phyloP scores from a whole-genome alignment of 805 yeast genomes.

The Saturnispora kantuleensis region DNA sequence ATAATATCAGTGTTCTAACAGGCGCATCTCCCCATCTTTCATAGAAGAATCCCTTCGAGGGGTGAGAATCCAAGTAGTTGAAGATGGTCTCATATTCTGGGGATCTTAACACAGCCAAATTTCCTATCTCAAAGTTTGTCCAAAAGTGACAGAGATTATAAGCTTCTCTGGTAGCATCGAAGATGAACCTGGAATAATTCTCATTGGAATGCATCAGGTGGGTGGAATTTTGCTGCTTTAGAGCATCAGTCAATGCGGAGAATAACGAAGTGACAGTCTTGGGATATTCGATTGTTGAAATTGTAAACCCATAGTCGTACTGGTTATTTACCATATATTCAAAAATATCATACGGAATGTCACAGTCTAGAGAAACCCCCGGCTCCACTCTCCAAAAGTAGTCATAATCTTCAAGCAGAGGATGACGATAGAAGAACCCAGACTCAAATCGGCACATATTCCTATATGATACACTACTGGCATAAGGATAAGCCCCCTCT shows the following conservation, averaged over 20 bases:
- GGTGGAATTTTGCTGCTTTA: conserved; percentile 29
- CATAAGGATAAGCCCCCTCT: conserved; percentile 44
- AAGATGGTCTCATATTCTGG: conserved; percentile 57
- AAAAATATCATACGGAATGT: conserved; percentile 65
- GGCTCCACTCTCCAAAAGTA: conserved; percentile 95
- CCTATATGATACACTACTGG: conserved; percentile 53
- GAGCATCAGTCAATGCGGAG: conserved; percentile 26
- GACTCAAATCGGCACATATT: conserved; percentile 88
- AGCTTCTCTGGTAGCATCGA: conserved; percentile 46
- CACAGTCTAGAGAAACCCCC: conserved; percentile 65
- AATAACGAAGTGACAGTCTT: conserved; percentile 53
- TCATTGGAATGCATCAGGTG: conserved; percentile 29
- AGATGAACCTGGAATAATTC: conserved; percentile 49
- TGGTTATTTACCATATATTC: conserved; percentile 59
- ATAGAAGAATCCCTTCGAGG: conserved; percentile 69
- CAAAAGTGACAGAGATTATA: conserved; percentile 81
- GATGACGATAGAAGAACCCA: conserved; percentile 74
- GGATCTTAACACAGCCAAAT: conserved; percentile 61
- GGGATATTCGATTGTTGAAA: conserved; percentile 60
- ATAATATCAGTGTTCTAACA: conserved; percentile 59
- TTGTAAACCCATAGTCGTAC: conserved; percentile 65
- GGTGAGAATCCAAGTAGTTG: conserved; percentile 53
- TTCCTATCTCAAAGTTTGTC: conserved; percentile 81
- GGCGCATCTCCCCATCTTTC: conserved; percentile 95
- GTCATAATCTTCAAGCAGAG: conserved; percentile 55